phyloP scores from a whole-genome alignment of 257 asterid genomes.

The Rubia yunnanensis region DNA sequence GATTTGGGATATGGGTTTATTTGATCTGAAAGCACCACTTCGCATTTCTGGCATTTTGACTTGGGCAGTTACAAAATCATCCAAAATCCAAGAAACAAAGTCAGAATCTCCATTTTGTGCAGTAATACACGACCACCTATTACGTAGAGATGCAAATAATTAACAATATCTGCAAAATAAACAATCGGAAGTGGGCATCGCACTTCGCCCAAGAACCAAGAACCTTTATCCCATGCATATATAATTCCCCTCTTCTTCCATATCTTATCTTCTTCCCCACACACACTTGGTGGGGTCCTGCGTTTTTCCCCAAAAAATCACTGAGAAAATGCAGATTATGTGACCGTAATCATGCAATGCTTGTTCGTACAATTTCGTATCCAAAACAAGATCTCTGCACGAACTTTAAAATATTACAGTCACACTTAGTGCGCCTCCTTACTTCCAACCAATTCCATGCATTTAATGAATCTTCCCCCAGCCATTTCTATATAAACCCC shows the following conservation, averaged over 20 bases:
- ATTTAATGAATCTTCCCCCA: constrained; percentile 28
- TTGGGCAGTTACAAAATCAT: neutral
- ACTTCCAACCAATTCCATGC: constrained; percentile 27
- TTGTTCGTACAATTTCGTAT: constrained; percentile 79
- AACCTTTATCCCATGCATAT: constrained; percentile 56
- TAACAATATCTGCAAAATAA: constrained; percentile 27
- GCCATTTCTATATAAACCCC: constrained; percentile 42
- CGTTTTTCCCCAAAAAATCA: neutral
- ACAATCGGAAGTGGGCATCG: constrained; percentile 45
- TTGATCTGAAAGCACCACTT: neutral
- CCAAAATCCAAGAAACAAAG: neutral
- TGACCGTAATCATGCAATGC: constrained; percentile 32
- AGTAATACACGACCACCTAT: neutral
- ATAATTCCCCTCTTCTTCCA: constrained; percentile 10
- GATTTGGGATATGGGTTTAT: neutral
- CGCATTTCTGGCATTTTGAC: neutral
- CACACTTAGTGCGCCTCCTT: constrained; percentile 40
- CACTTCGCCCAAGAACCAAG: constrained; percentile 72
- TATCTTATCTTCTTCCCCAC: constrained; percentile 47
- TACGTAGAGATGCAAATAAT: neutral
- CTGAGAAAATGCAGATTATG: constrained; percentile 12
- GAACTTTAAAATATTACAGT: constrained; percentile 21
- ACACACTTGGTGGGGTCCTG: constrained; percentile 41
- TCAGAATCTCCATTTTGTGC: neutral
- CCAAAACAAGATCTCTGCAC: constrained; percentile 10